Evolutionary conservation across 2,329 filamentous ascomycete species (phyloP).

Genomic region (Chrysoporthe puriensis): DNA sequence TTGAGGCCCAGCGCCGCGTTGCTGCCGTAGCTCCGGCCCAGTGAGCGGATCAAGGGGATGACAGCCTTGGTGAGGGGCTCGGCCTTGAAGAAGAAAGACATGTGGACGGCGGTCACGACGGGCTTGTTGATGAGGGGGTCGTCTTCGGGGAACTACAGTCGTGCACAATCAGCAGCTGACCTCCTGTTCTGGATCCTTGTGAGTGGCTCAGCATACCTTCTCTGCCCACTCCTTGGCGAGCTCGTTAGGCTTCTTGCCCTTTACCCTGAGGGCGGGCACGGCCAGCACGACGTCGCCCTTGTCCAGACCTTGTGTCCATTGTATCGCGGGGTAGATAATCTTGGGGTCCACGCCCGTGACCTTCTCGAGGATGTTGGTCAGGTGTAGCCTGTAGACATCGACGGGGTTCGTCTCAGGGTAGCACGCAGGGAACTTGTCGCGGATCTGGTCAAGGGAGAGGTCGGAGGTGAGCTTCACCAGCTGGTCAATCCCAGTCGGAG

Average conservation of each 20-base stretch:
- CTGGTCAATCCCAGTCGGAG: conserved; percentile 37
- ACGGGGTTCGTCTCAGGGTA: conserved; percentile 74
- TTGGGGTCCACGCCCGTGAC: conserved; percentile 71
- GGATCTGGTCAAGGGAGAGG: conserved; percentile 41
- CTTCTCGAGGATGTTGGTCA: conserved; percentile 68
- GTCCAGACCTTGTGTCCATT: conserved; percentile 79
- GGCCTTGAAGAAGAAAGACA: conserved; percentile 82
- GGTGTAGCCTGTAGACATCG: conserved; percentile 79
- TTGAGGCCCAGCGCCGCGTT: conserved; percentile 63
- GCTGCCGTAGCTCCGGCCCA: conserved; percentile 65
- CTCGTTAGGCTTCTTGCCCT: conserved; percentile 67
- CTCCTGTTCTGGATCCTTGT: not conserved
- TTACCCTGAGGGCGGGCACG: conserved; percentile 78
- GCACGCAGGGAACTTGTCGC: conserved; percentile 56
- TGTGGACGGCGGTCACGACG: conserved; percentile 65
- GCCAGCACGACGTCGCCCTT: conserved; percentile 83
- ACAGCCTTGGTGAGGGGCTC: conserved; percentile 66
- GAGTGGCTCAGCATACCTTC: conserved; percentile 51
- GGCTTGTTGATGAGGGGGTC: conserved; percentile 76
- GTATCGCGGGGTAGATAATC: conserved; percentile 74
- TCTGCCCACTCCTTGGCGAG: conserved; percentile 64
- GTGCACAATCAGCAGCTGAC: not conserved
- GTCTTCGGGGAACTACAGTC: conserved; percentile 65
- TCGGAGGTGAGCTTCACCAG: conserved; percentile 41
- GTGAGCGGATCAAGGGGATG: conserved; percentile 69